A percentile compares a stretch with the other conserved stretches of the same genome.
phyloP scores from a whole-genome alignment of 2,329 filamentous ascomycete species.

The Aspergillus sp. region DNA sequence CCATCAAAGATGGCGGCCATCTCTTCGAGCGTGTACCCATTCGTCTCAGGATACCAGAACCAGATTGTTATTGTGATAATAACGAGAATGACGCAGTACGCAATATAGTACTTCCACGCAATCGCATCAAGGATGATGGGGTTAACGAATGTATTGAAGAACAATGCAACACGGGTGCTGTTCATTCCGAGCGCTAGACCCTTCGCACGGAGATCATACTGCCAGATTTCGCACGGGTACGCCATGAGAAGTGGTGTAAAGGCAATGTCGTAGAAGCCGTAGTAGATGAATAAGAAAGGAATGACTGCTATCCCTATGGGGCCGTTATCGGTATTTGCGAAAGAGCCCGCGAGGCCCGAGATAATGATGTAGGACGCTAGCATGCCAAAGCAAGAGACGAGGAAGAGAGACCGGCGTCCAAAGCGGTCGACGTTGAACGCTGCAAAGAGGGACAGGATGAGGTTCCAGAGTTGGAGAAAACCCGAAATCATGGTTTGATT shows the following conservation, averaged over 20 bases:
- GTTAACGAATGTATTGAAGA: slow-evolving; percentile 37
- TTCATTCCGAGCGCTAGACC: slow-evolving; percentile 32
- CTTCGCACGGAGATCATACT: slow-evolving; percentile 57
- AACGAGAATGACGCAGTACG: slow-evolving; percentile 37
- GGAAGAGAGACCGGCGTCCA: slow-evolving; percentile 1
- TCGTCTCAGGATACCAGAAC: slow-evolving; percentile 36
- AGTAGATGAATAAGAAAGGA: slow-evolving; percentile 64
- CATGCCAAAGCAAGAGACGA: slow-evolving; percentile 29
- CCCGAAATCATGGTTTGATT: slow-evolving; percentile 6
- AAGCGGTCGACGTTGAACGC: not conserved
- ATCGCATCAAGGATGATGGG: slow-evolving; percentile 40
- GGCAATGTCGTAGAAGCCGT: slow-evolving; percentile 63
- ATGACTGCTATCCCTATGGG: slow-evolving; percentile 47
- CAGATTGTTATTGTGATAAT: slow-evolving; percentile 28
- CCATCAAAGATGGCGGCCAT: slow-evolving; percentile 35
- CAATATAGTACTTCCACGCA: slow-evolving; percentile 41
- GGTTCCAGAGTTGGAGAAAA: slow-evolving; percentile 4
- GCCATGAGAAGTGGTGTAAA: slow-evolving; percentile 61
- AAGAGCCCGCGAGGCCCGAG: slow-evolving; percentile 28
- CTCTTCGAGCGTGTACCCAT: slow-evolving; percentile 35
- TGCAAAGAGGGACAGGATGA: not conserved
- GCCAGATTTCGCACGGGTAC: slow-evolving; percentile 64
- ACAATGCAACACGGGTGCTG: slow-evolving; percentile 29
- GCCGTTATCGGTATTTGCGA: slow-evolving; percentile 21
- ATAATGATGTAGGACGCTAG: slow-evolving; percentile 29